Percentiles rank a stretch among this genome's conserved stretches.
phyloP scores from a whole-genome alignment of 202 grass and related monocot genomes.

The Setaria italica region DNA sequence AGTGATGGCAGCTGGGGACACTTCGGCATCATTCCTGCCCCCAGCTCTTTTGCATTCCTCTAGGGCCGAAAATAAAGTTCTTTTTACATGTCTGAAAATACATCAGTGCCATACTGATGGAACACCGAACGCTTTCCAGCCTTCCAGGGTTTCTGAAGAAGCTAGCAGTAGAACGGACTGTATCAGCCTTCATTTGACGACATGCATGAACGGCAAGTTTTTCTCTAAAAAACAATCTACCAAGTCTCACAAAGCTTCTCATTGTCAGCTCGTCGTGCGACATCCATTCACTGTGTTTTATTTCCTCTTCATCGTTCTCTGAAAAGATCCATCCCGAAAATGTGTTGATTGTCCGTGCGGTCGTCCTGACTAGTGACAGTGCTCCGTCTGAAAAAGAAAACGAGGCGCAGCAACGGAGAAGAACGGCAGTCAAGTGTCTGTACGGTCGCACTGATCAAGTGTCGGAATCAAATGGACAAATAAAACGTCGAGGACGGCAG shows the following conservation, averaged over 20 bases:
- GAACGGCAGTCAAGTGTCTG: background rate
- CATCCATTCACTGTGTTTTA: background rate
- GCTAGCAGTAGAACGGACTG: too few relatives aligned
- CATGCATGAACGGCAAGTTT: too few relatives aligned
- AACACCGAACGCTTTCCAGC: background rate
- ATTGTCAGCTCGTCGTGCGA: background rate
- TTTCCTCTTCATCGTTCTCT: background rate
- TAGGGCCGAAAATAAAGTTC: background rate
- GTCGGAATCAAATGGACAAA: background rate
- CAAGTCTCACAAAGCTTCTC: background rate
- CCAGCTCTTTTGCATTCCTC: background rate
- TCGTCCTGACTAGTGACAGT: background rate
- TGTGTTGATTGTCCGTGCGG: background rate
- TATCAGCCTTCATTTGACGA: background rate
- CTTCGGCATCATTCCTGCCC: background rate
- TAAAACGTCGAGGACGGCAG: background rate
- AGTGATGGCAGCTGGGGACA: background rate
- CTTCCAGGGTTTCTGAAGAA: background rate
- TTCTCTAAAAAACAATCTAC: background rate
- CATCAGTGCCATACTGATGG: background rate
- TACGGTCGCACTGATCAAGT: slow-evolving; percentile 6
- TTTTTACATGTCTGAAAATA: background rate
- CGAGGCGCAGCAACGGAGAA: background rate
- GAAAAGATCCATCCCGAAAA: slow-evolving; percentile 8
- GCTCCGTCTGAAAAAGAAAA: background rate